phyloP scores from a whole-genome alignment of 2,329 filamentous ascomycete species.

The Calonectria pseudoturangicola region DNA sequence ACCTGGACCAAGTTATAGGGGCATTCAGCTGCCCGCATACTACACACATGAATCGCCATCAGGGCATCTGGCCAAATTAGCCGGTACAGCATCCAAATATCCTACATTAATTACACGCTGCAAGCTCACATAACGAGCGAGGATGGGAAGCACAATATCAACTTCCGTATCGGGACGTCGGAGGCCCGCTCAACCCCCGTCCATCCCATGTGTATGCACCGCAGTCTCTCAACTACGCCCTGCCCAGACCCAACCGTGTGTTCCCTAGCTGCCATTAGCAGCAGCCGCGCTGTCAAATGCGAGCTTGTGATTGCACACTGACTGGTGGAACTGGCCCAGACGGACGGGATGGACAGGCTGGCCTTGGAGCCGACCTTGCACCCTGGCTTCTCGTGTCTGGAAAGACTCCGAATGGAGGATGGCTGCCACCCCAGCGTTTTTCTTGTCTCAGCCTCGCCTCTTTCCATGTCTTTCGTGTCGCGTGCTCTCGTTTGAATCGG shows the following conservation, averaged over 20 bases:
- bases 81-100: constrained; percentile 3
- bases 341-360: constrained; percentile 4
- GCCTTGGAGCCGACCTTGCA: constrained; percentile 5
- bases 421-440: not conserved
- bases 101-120: not conserved
- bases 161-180: constrained; percentile 30
- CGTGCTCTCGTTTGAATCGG: not conserved
- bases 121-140: not conserved
- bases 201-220: constrained; percentile 3
- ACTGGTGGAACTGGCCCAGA: constrained; percentile 18
- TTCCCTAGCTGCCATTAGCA: constrained; percentile 16
- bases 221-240: not conserved
- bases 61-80: constrained; percentile 15
- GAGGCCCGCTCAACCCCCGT: constrained; percentile 26
- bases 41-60: not conserved
- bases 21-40: not conserved
- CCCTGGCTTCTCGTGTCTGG: constrained; percentile 18
- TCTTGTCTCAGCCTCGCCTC: constrained; percentile 13
- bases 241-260: constrained; percentile 11
- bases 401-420: constrained; percentile 29
- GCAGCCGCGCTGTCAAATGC: constrained; percentile 16
- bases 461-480: not conserved
- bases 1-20: not conserved
- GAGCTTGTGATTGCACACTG: constrained; percentile 29
- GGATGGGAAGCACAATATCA: constrained; percentile 24